phyloP scores from a whole-genome alignment of 306 rosid species.

The Medicago lupulina region DNA sequence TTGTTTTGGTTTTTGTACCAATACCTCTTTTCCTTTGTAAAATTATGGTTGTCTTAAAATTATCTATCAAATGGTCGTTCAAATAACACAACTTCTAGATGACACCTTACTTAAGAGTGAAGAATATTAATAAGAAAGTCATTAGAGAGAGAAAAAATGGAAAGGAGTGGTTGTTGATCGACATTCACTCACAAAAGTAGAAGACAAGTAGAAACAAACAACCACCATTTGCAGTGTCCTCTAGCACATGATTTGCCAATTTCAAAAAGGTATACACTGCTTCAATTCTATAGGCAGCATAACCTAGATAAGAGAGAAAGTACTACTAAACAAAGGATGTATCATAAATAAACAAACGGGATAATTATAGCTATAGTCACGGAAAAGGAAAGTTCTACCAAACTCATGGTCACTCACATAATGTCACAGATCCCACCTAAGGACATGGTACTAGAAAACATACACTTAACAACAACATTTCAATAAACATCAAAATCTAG shows the following conservation, averaged over 20 bases:
- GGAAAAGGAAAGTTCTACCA: constrained; percentile 2
- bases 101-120: too few species aligned
- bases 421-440: not conserved
- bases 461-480: not conserved
- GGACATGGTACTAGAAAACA: not conserved
- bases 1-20: too few species aligned
- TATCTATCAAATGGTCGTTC: too few species aligned
- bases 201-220: constrained; percentile 45
- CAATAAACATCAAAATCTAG: not conserved
- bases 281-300: not conserved
- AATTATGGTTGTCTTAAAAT: too few species aligned
- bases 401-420: not conserved
- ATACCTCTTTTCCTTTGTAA: too few species aligned
- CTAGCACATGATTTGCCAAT: constrained; percentile 68
- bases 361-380: not conserved
- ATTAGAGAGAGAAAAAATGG: not conserved
- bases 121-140: not conserved
- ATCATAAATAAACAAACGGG: not conserved
- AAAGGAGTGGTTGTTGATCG: not conserved
- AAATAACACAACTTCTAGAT: too few species aligned
- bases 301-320: not conserved
- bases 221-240: constrained; percentile 49
- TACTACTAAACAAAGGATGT: not conserved
- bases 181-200: constrained; percentile 2
- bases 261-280: constrained; percentile 53